A percentile compares a stretch with the other conserved stretches of the same genome.
Conservation (phyloP, 805 yeast genomes). For the Barnettozyma vustinii region DNA sequence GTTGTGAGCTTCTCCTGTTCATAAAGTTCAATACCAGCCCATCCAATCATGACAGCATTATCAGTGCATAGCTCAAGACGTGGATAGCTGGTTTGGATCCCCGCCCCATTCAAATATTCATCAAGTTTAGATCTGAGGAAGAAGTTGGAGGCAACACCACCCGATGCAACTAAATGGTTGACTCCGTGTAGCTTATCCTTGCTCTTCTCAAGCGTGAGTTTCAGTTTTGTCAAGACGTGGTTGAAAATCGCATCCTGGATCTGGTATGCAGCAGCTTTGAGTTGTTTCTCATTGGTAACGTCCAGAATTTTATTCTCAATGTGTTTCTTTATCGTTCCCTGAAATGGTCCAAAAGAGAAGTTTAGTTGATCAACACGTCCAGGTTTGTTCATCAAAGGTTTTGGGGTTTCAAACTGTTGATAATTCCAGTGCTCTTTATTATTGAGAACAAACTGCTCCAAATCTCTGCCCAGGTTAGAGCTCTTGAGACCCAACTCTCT, state of each 20-base stretch:
- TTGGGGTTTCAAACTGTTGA: constrained; percentile 31
- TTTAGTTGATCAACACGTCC: constrained; percentile 40
- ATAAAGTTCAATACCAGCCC: constrained; percentile 88
- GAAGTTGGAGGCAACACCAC: constrained; percentile 87
- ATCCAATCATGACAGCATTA: constrained; percentile 95
- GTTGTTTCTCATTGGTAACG: constrained; percentile 17
- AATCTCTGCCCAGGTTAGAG: constrained; percentile 78
- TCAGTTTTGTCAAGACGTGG: constrained; percentile 65
- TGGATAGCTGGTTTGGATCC: constrained; percentile 55
- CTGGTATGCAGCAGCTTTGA: constrained; percentile 47
- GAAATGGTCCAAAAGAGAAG: constrained; percentile 78
- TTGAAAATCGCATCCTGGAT: constrained; percentile 63
- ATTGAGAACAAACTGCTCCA: constrained; percentile 50
- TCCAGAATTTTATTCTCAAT: constrained; percentile 22
- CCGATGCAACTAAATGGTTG: constrained; percentile 70
- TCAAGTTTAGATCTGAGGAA: constrained; percentile 45
- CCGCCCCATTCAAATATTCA: constrained; percentile 29
- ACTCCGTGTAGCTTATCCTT: constrained; percentile 38
- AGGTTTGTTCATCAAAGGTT: constrained; percentile 47
- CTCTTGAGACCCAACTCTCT: constrained; percentile 77
- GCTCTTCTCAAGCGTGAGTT: constrained; percentile 40
- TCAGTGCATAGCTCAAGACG: constrained; percentile 77
- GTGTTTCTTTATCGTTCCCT: constrained; percentile 46
- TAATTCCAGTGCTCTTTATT: constrained; percentile 29
- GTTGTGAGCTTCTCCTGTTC: constrained; percentile 44